A percentile compares a stretch with the other conserved stretches of the same genome.
Conservation (phyloP, 1,284 basidiomycete genomes). For the Ustilago sp. region DNA sequence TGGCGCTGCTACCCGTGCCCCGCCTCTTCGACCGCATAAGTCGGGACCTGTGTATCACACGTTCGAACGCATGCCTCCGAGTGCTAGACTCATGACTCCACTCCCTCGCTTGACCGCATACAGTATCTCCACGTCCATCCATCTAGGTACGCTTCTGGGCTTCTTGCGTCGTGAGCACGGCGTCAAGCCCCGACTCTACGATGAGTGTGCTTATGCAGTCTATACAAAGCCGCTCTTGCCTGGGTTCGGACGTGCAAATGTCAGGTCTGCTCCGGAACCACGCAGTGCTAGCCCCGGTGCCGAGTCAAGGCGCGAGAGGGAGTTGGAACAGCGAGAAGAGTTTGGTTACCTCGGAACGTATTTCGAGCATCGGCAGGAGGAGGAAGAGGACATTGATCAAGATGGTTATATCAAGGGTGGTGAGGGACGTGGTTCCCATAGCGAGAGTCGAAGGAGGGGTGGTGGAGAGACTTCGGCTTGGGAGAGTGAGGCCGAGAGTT, state of each 20-base stretch:
- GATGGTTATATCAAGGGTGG: conserved; percentile 67
- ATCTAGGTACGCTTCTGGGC: conserved; percentile 64
- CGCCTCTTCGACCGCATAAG: conserved; percentile 46
- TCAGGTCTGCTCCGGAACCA: conserved; percentile 79
- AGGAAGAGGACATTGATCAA: conserved; percentile 63
- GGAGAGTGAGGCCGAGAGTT: conserved; percentile 57
- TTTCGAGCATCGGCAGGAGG: conserved; percentile 62
- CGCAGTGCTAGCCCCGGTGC: conserved; percentile 74
- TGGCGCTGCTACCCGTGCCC: conserved; percentile 38
- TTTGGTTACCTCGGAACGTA: conserved; percentile 81
- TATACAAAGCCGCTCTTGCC: conserved; percentile 91
- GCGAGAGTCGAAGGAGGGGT: conserved; percentile 41
- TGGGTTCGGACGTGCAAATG: conserved; percentile 86
- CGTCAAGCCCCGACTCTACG: conserved; percentile 86
- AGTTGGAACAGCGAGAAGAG: conserved; percentile 87
- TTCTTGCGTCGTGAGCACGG: conserved; percentile 94
- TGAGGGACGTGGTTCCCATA: conserved; percentile 54
- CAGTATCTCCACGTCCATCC: conserved; percentile 79
- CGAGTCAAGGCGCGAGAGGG: conserved; percentile 75
- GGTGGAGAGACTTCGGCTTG: conserved; percentile 49
- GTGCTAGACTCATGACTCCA: conserved; percentile 53
- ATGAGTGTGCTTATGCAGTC: conserved; percentile 92
- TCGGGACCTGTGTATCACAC: conserved; percentile 65
- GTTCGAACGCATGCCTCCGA: conserved; percentile 66
- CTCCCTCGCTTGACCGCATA: conserved; percentile 74